Base-by-base conservation (phyloP, 140 eudicot genomes). In the Cichorium intybus region DNA sequence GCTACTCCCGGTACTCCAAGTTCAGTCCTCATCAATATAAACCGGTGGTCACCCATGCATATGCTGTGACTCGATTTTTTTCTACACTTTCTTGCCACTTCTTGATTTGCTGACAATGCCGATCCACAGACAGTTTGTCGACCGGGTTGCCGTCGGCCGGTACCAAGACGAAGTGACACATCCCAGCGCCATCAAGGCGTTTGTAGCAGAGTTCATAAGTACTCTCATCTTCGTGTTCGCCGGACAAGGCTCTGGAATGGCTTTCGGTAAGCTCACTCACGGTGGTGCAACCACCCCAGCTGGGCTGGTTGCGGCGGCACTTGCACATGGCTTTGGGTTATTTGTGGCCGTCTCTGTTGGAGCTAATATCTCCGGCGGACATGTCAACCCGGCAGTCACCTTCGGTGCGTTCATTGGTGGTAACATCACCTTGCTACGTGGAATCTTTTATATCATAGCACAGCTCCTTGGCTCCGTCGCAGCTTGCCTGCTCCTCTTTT, bases 341-440 rank as follows among this genome's bases (percentile, higher is more conserved):
- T 87, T 87, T 55, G 95, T 87, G 27, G 90, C 85, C 21, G 95
- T 87, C 0, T 23, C 91, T 0, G 69, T 81, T 12, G 61, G 56
- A 0, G 95, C 95, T 5, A 87, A 87, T 62, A 67, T 84, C 61
- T 87, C 95, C 71, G 95, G 95, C 48, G 95, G 95, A 26, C 95
- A 87, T 33, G 85, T 87, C 2, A 87, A 87, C 85, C 95, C 90
- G 3, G 90, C 95, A 4, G 90, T 86, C 2, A 87, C 95, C 0
- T 87, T 87, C 24, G 95, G 95, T 2, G 73, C 80, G 14, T 81
- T 81, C 49, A 51, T 87, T 46, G 95, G 93, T 26, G 93, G 93
- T 0, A 75, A 85, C 21, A 82, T 85, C 27, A 68, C 88, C 9
- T 66, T 85, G 26, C 49, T 85, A 55, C 79, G 88, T 20, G 83